phyloP scores from a whole-genome alignment of 2,329 filamentous ascomycete genomes.

The Xylariaceae sp. region DNA sequence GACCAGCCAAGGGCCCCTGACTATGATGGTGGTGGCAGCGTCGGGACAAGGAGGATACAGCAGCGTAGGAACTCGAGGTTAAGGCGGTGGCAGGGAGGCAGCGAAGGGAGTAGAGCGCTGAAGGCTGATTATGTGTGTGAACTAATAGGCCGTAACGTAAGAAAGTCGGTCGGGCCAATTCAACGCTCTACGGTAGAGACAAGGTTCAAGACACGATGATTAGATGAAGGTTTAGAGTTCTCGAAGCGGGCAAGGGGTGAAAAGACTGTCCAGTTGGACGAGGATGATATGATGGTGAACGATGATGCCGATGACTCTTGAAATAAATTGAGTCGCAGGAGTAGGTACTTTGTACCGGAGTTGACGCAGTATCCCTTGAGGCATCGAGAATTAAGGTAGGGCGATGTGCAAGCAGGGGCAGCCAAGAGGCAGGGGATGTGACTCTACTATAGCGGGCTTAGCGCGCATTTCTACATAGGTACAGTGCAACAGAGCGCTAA shows the following conservation, averaged over 20 bases:
- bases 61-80: not conserved
- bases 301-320: slow-evolving; percentile 15
- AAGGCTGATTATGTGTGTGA: not conserved
- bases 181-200: not conserved
- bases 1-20: not conserved
- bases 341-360: slow-evolving; percentile 12
- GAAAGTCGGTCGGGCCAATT: slow-evolving; percentile 13
- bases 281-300: slow-evolving; percentile 14
- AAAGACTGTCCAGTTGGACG: slow-evolving; percentile 8
- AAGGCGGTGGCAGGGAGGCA: slow-evolving; percentile 9
- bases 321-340: slow-evolving; percentile 14
- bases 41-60: slow-evolving; percentile 3
- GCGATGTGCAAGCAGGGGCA: too few relatives aligned
- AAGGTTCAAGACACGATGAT: slow-evolving; percentile 5
- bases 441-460: too few relatives aligned
- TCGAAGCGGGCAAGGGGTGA: slow-evolving; percentile 2
- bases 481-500: too few relatives aligned
- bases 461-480: too few relatives aligned
- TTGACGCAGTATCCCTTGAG: slow-evolving; percentile 9
- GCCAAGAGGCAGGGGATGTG: too few relatives aligned
- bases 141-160: slow-evolving; percentile 7
- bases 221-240: not conserved
- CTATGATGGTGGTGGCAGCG: slow-evolving; percentile 1
- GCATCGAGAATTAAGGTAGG: too few relatives aligned
- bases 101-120: slow-evolving; percentile 7